A percentile compares a stretch with the other conserved stretches of the same genome.
These are phyloP conservation scores for Pyrenopolyporus hunteri DNA, from an alignment of 495 filamentous ascomycete species.

Conservation along the genomic window DNA sequence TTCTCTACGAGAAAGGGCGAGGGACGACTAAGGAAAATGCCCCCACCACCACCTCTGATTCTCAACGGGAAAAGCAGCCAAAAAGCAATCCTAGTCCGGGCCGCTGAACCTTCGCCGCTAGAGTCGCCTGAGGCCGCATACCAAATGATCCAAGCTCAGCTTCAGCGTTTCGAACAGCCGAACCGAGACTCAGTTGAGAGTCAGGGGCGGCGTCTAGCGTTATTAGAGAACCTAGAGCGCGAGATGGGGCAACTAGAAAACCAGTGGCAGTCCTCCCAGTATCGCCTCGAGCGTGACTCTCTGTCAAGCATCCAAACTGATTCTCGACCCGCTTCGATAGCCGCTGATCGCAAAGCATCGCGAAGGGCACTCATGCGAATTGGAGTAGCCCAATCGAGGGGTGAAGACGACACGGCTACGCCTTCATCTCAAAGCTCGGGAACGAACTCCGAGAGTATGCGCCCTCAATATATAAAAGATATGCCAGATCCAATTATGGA, in stretches of 20 bases:
- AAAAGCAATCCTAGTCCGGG: constrained; percentile 43
- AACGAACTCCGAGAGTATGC: constrained; percentile 39
- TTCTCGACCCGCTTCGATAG: constrained; percentile 41
- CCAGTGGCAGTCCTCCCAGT: constrained; percentile 57
- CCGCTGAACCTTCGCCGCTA: constrained; percentile 53
- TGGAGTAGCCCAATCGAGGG: constrained; percentile 26
- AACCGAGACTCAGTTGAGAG: constrained; percentile 40
- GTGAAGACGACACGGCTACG: constrained; percentile 30
- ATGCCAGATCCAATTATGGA: constrained; percentile 47
- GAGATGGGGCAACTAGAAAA: constrained; percentile 60
- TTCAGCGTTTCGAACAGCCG: constrained; percentile 51
- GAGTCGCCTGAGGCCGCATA: constrained; percentile 57
- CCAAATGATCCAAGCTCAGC: constrained; percentile 56
- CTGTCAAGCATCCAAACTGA: constrained; percentile 51
- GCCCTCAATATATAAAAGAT: constrained; percentile 50
- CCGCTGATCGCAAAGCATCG: constrained; percentile 46
- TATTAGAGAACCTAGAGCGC: constrained; percentile 58
- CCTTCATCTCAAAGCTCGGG: constrained; percentile 34
- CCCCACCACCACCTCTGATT: constrained; percentile 56
- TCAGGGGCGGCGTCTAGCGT: constrained; percentile 45
- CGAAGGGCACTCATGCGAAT: constrained; percentile 40
- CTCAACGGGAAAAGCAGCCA: constrained; percentile 44
- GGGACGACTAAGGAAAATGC: constrained; percentile 49
- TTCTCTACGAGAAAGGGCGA: constrained; percentile 56
- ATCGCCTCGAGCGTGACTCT: constrained; percentile 55